phyloP scores from a whole-genome alignment of 176 grass and related monocot species.

The Hsuehochloa calcarea region DNA sequence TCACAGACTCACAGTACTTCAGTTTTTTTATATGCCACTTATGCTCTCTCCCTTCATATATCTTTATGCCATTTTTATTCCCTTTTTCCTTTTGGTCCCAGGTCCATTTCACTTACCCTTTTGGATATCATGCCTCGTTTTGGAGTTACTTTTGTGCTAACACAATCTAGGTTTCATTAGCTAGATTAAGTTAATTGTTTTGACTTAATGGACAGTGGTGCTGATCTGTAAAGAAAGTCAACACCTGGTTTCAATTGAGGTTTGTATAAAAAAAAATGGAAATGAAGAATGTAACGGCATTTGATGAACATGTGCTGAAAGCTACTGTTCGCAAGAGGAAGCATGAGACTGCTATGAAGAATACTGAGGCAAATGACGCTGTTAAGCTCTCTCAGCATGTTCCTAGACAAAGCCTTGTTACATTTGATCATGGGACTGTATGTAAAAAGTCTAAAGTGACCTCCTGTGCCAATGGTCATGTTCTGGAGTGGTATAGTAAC shows the following conservation, averaged over 20 bases:
- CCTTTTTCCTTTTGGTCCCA: conserved; percentile 23
- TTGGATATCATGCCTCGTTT: conserved; percentile 20
- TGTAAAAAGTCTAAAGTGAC: conserved; percentile 35
- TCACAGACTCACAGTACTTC: not conserved
- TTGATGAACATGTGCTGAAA: conserved; percentile 40
- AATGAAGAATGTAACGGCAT: conserved; percentile 42
- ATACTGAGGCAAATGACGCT: conserved; percentile 11
- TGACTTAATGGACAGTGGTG: conserved; percentile 17
- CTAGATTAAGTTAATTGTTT: conserved; percentile 23
- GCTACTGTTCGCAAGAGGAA: conserved; percentile 48
- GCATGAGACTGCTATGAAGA: conserved; percentile 15
- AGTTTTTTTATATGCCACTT: not conserved
- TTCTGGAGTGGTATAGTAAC: conserved; percentile 61
- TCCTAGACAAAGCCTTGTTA: conserved; percentile 16
- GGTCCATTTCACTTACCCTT: conserved; percentile 36
- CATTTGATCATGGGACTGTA: not conserved
- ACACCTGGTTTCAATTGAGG: conserved; percentile 26
- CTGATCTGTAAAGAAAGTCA: conserved; percentile 42
- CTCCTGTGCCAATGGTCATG: conserved; percentile 29
- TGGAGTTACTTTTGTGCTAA: conserved; percentile 32
- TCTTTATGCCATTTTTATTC: conserved; percentile 35
- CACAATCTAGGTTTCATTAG: conserved; percentile 35
- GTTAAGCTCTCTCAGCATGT: conserved; percentile 2
- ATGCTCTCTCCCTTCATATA: not conserved
- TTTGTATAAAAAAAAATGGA: conserved; percentile 59